Conservation (phyloP, 768 basidiomycete species). For the Cystobasidium tubakii region DNA sequence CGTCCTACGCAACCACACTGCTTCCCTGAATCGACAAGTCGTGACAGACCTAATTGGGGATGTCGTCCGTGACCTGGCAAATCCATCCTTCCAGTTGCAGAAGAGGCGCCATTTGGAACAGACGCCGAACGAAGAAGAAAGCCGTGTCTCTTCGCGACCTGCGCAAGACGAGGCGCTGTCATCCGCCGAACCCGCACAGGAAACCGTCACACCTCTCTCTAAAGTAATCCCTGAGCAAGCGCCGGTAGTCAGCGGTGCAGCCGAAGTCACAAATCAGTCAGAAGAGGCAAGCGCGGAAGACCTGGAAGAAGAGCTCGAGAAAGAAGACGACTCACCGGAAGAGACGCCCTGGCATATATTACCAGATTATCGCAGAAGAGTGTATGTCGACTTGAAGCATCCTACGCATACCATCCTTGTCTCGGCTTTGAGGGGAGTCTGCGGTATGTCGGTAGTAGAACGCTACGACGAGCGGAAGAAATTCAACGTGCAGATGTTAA, state of each 20-base stretch:
- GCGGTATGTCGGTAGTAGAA: constrained; percentile 24
- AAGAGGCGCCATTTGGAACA: background rate
- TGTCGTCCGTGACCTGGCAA: constrained; percentile 24
- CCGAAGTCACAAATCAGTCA: too few relatives aligned
- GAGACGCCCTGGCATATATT: background rate
- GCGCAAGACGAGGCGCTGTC: background rate
- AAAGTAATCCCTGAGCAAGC: too few relatives aligned
- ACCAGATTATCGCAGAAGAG: constrained; percentile 12
- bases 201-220: constrained; percentile 7
- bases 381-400: constrained; percentile 24
- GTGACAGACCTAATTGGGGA: constrained; percentile 15
- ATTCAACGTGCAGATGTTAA: constrained; percentile 26
- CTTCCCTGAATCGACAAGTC: constrained; percentile 9
- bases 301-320: too few relatives aligned
- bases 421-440: constrained; percentile 19
- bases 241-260: too few relatives aligned
- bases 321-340: background rate
- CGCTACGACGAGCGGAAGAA: constrained; percentile 15
- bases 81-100: constrained; percentile 22
- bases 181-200: background rate
- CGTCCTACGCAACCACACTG: constrained; percentile 17
- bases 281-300: background rate
- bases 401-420: constrained; percentile 33
- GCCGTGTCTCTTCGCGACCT: background rate
- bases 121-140: background rate